Evolutionary conservation across 495 filamentous ascomycete species (phyloP).

Genomic region (Penicillium paxilli): DNA sequence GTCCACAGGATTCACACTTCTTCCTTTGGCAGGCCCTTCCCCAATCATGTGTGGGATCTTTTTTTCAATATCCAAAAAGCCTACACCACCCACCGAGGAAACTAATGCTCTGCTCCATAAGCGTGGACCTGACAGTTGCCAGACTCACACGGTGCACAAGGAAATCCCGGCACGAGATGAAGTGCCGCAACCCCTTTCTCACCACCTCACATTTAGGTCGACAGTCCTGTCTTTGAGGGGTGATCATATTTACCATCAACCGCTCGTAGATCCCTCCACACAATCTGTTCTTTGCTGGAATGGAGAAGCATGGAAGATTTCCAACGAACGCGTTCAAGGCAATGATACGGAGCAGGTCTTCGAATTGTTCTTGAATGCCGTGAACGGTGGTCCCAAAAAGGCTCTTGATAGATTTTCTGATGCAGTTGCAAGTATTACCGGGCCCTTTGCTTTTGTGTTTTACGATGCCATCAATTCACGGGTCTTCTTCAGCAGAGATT

Average conservation of each 20-base stretch:
- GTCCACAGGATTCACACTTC: neutral
- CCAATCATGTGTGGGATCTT: slow-evolving; percentile 66
- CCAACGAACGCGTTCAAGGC: slow-evolving; percentile 48
- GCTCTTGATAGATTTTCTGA: slow-evolving; percentile 42
- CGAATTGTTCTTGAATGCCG: slow-evolving; percentile 55
- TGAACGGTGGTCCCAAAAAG: slow-evolving; percentile 14
- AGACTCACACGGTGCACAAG: slow-evolving; percentile 30
- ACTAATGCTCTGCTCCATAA: slow-evolving; percentile 43
- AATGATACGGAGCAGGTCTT: slow-evolving; percentile 82
- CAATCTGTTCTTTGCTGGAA: slow-evolving; percentile 92
- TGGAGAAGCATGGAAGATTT: slow-evolving; percentile 91
- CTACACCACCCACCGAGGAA: slow-evolving; percentile 37
- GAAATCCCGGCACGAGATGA: slow-evolving; percentile 19
- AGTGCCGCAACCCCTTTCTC: slow-evolving; percentile 19
- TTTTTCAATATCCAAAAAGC: slow-evolving; percentile 45
- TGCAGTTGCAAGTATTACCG: slow-evolving; percentile 65
- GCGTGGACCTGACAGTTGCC: slow-evolving; percentile 58
- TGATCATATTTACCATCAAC: slow-evolving; percentile 68
- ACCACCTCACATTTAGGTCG: slow-evolving; percentile 66
- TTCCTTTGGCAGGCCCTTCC: neutral
- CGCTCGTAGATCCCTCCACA: slow-evolving; percentile 59
- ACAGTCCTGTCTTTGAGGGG: slow-evolving; percentile 88
- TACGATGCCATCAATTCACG: slow-evolving; percentile 61
- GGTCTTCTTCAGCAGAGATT: slow-evolving; percentile 82
- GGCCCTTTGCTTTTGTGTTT: slow-evolving; percentile 91